Percentiles rank a stretch among this genome's conserved stretches.
phyloP scores from a whole-genome alignment of 345 rosid genomes.

The Capsella bursapastoris region DNA sequence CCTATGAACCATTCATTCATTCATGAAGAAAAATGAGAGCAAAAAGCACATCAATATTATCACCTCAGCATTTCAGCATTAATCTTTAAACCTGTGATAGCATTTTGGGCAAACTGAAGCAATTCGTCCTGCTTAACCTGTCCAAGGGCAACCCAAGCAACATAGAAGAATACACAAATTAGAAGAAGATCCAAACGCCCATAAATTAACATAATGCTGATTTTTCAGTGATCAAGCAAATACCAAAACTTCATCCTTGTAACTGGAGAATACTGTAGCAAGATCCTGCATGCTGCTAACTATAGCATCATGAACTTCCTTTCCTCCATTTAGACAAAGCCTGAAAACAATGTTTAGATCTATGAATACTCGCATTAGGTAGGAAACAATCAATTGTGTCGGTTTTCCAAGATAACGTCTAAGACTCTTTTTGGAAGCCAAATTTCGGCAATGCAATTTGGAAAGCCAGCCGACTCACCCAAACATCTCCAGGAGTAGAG shows the following conservation, averaged over 20 bases:
- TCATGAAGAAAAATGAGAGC: constrained; percentile 21
- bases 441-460: constrained; percentile 14
- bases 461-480: constrained; percentile 58
- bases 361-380: constrained; percentile 10
- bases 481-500: constrained; percentile 83
- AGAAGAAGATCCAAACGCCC: constrained; percentile 36
- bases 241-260: constrained; percentile 98
- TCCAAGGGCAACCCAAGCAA: constrained; percentile 26
- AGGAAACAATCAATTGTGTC: constrained; percentile 24
- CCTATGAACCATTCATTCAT: constrained; percentile 12
- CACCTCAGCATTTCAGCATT: constrained; percentile 81
- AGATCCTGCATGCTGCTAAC: constrained; percentile 96
- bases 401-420: background rate
- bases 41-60: constrained; percentile 29
- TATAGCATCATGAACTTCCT: constrained; percentile 93
- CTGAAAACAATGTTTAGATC: constrained; percentile 48
- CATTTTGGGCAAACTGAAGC: constrained; percentile 90
- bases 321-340: constrained; percentile 87
- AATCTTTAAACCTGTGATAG: constrained; percentile 85
- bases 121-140: constrained; percentile 96
- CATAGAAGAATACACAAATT: constrained; percentile 1
- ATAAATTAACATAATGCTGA: background rate
- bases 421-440: background rate
- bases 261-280: constrained; percentile 73
- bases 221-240: constrained; percentile 31